These are phyloP conservation scores for Brassica hybrid DNA, from an alignment of 441 rosid species.

Conservation along the genomic window DNA sequence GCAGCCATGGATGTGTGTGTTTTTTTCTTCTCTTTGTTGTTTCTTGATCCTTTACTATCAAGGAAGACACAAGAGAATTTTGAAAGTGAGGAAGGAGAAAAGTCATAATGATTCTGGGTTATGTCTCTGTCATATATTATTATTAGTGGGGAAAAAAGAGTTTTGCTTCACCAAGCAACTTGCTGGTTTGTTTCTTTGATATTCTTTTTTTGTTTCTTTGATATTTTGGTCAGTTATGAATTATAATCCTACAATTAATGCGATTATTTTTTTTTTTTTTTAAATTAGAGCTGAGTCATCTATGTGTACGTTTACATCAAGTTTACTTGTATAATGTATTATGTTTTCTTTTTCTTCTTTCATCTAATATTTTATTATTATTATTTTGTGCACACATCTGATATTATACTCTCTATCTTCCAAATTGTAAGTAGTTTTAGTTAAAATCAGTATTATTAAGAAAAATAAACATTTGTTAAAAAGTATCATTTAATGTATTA, in stretches of 20 bases:
- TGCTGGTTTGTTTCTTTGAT: not conserved
- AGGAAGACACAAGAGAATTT: conserved; percentile 30
- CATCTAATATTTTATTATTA: not conserved
- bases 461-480: too few species aligned
- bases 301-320: conserved; percentile 4
- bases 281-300: conserved; percentile 1
- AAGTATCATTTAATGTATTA: too few species aligned
- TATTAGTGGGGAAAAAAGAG: conserved; percentile 39
- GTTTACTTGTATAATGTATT: not conserved
- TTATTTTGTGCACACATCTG: too few species aligned
- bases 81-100: conserved; percentile 27
- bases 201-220: not conserved
- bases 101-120: conserved; percentile 35
- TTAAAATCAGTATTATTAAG: too few species aligned
- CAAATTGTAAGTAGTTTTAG: too few species aligned
- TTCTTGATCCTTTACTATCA: conserved; percentile 13
- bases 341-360: not conserved
- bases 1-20: conserved; percentile 29
- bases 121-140: conserved; percentile 27
- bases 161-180: conserved; percentile 44
- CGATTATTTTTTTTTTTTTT: not conserved
- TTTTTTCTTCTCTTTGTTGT: not conserved
- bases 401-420: too few species aligned
- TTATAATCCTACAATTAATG: not conserved
- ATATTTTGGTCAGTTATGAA: not conserved